These are phyloP conservation scores for Hypoxylon trugodes DNA, from an alignment of 495 filamentous ascomycete genomes.

Conservation along the genomic window DNA sequence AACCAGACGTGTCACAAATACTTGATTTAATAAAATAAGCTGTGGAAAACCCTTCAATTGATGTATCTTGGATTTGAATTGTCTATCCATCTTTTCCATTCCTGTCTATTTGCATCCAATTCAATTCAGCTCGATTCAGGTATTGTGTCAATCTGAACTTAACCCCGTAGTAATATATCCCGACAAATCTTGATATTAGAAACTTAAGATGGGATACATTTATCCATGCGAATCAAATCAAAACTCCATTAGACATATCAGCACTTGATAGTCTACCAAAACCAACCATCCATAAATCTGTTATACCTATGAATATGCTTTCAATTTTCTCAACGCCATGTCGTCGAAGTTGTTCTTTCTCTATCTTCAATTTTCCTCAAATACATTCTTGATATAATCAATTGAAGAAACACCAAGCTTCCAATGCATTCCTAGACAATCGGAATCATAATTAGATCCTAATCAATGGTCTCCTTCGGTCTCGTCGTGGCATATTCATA, in stretches of 20 bases:
- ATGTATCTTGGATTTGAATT: neutral
- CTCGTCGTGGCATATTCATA: neutral
- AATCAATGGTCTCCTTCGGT: neutral
- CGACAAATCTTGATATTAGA: no score
- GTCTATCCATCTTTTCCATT: neutral
- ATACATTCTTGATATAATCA: no score
- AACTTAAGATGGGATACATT: no score
- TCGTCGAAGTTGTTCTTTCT: no score
- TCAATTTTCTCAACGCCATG: slow-evolving; percentile 14
- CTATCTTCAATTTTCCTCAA: no score
- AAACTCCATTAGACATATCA: slow-evolving; percentile 63
- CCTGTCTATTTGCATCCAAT: no score
- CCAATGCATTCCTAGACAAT: no score
- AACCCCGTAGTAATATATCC: no score
- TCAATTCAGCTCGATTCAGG: no score
- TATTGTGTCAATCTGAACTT: no score
- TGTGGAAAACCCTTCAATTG: neutral
- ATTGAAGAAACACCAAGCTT: no score
- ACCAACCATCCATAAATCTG: slow-evolving; percentile 11
- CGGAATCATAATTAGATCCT: neutral
- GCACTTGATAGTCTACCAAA: slow-evolving; percentile 60
- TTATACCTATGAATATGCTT: slow-evolving; percentile 4
- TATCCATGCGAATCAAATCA: slow-evolving; percentile 19
- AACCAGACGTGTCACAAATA: no score
- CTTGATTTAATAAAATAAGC: neutral